Evolutionary conservation across 352 stramenopile genomes (phyloP).

Genomic region (Globisporangium paroecandrum): DNA sequence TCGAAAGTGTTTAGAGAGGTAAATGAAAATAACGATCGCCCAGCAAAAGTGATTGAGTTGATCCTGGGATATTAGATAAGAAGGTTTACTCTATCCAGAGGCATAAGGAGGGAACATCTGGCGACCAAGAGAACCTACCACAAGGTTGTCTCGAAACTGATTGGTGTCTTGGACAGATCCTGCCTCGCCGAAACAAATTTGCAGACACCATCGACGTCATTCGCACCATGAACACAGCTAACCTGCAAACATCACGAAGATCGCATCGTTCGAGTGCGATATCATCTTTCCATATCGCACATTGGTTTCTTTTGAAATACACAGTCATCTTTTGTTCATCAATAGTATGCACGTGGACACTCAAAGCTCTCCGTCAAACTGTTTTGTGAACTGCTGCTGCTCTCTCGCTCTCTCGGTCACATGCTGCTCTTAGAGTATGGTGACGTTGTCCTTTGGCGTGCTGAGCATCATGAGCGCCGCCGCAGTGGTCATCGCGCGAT

Average conservation of each 20-base stretch:
- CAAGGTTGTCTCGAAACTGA: neutral
- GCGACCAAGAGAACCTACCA: neutral
- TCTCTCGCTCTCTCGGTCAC: neutral
- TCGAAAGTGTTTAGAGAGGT: neutral
- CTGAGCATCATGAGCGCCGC: slow-evolving; percentile 32
- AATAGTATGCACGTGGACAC: neutral
- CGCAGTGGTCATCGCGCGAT: slow-evolving; percentile 26
- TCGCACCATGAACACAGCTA: neutral
- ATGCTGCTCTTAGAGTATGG: slow-evolving; percentile 20
- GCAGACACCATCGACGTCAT: neutral
- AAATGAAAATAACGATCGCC: neutral
- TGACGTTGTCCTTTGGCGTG: slow-evolving; percentile 54
- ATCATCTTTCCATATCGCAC: neutral
- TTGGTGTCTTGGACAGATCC: neutral
- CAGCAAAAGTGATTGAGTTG: neutral
- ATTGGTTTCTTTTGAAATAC: neutral
- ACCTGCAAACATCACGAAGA: neutral
- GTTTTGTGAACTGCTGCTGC: neutral
- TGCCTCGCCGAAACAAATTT: neutral
- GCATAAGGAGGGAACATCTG: neutral
- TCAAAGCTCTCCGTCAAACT: neutral
- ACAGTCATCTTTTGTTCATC: neutral
- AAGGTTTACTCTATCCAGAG: neutral
- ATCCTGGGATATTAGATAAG: neutral
- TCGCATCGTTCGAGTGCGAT: neutral